Evolutionary conservation across 192 early-diverging fungal genomes (phyloP).

Genomic region (Paraglomus brasilianum): DNA sequence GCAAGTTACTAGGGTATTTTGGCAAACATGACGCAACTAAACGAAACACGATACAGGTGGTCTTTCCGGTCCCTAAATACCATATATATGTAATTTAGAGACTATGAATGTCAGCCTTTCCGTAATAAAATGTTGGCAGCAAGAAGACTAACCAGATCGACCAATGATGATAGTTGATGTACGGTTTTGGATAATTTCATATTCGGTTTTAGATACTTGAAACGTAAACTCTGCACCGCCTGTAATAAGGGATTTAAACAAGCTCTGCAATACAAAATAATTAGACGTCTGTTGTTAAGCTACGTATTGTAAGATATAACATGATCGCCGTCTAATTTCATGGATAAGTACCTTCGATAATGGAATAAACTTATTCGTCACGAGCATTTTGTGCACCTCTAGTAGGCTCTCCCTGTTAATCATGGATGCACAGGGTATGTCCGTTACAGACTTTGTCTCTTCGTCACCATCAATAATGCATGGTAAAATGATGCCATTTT

Average conservation of each 20-base stretch:
- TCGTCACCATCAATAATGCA: not conserved
- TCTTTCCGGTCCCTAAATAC: constrained; percentile 22
- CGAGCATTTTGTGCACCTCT: not conserved
- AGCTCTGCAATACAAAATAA: constrained; percentile 13
- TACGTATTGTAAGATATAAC: too few relatives aligned
- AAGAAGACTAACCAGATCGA: constrained; percentile 19
- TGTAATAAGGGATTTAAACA: constrained; percentile 10
- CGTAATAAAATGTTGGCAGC: not conserved
- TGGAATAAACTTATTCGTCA: constrained; percentile 12
- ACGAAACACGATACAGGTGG: constrained; percentile 11
- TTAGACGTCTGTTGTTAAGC: not conserved
- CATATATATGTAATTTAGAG: not conserved
- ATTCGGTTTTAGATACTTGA: constrained; percentile 18
- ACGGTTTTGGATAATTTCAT: constrained; percentile 20
- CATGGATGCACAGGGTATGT: not conserved
- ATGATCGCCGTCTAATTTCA: too few relatives aligned
- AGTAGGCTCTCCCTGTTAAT: not conserved
- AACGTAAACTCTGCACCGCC: constrained; percentile 21
- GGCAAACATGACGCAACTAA: constrained; percentile 6
- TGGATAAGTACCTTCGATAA: not conserved
- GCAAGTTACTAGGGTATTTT: not conserved
- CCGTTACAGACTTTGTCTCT: not conserved
- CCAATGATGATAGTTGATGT: constrained; percentile 21
- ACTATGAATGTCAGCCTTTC: not conserved
- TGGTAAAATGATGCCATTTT: not conserved